Conservation (phyloP, 176 grass and related monocot species). For the Otatea glauca region DNA sequence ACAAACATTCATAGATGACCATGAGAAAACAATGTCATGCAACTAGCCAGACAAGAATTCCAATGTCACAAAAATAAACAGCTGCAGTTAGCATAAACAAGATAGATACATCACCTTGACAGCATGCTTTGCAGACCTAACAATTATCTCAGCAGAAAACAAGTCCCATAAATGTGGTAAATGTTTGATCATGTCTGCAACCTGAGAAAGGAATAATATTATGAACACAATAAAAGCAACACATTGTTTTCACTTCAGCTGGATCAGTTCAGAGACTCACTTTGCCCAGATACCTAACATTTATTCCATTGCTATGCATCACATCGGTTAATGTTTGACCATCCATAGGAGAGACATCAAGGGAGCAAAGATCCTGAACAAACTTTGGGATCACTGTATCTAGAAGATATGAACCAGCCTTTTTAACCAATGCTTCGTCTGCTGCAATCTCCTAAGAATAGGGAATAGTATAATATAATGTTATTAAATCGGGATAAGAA, state of each 20-base stretch:
- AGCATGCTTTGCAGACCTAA: conserved; percentile 93
- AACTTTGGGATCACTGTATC: conserved; percentile 90
- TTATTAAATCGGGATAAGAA: conserved; percentile 29
- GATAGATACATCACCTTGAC: conserved; percentile 68
- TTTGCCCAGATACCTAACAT: conserved; percentile 93
- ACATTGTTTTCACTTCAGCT: conserved; percentile 14
- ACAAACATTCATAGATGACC: background rate
- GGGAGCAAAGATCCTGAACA: conserved; percentile 87
- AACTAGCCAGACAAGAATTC: background rate
- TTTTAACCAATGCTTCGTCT: conserved; percentile 79
- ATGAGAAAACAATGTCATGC: background rate
- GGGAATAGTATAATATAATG: conserved; percentile 26
- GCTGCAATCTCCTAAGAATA: conserved; percentile 75
- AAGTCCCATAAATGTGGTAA: conserved; percentile 83
- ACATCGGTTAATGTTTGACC: conserved; percentile 88
- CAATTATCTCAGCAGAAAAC: conserved; percentile 78
- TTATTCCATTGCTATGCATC: conserved; percentile 90
- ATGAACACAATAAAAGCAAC: conserved; percentile 15
- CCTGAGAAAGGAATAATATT: conserved; percentile 57
- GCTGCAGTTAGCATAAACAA: conserved; percentile 4
- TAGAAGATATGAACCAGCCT: conserved; percentile 72
- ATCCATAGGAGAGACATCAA: conserved; percentile 94
- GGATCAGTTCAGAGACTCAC: conserved; percentile 59
- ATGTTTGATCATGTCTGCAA: conserved; percentile 83
- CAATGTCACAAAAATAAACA: background rate